Evolutionary conservation across 2,329 filamentous ascomycete species (phyloP).

Genomic region (Anisogramma anomala): DNA sequence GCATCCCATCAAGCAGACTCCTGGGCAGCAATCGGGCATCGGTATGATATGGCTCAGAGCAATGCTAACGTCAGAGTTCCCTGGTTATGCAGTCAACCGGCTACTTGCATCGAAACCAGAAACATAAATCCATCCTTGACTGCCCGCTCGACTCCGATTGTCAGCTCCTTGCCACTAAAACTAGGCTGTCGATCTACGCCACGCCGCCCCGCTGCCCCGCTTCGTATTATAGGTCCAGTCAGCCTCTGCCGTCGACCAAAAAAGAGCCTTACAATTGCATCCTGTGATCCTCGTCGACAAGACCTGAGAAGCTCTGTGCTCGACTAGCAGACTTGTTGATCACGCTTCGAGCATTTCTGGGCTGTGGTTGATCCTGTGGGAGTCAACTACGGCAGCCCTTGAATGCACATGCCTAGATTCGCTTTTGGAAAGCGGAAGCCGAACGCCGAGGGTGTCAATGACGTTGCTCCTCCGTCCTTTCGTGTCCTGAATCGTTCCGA

Average conservation of each 20-base stretch:
- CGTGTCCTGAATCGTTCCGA: constrained; percentile 46
- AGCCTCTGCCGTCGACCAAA: constrained; percentile 4
- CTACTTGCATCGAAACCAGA: constrained; percentile 17
- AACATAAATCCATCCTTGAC: constrained; percentile 4
- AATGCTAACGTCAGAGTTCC: constrained; percentile 22
- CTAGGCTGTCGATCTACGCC: constrained; percentile 10
- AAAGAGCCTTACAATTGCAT: constrained; percentile 1
- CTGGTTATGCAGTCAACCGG: constrained; percentile 27
- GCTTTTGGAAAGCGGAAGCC: constrained; percentile 50
- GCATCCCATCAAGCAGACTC: constrained; percentile 1
- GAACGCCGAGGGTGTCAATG: constrained; percentile 44
- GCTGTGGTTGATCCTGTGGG: constrained; percentile 13
- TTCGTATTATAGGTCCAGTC: constrained; percentile 14
- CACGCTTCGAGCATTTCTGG: constrained; percentile 11
- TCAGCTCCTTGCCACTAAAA: constrained; percentile 11
- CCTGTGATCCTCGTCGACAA: constrained; percentile 1
- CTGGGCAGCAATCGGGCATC: constrained; percentile 1
- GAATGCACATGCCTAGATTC: constrained; percentile 50
- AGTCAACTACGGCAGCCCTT: constrained; percentile 13
- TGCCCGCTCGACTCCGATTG: constrained; percentile 4
- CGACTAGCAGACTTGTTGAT: constrained; percentile 4
- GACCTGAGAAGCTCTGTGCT: neutral
- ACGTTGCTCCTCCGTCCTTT: constrained; percentile 40
- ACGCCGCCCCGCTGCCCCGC: constrained; percentile 6
- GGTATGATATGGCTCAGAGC: constrained; percentile 15